These are phyloP conservation scores for Candida tunisiensis DNA, from an alignment of 1,139 yeast genomes.

Conservation along the genomic window DNA sequence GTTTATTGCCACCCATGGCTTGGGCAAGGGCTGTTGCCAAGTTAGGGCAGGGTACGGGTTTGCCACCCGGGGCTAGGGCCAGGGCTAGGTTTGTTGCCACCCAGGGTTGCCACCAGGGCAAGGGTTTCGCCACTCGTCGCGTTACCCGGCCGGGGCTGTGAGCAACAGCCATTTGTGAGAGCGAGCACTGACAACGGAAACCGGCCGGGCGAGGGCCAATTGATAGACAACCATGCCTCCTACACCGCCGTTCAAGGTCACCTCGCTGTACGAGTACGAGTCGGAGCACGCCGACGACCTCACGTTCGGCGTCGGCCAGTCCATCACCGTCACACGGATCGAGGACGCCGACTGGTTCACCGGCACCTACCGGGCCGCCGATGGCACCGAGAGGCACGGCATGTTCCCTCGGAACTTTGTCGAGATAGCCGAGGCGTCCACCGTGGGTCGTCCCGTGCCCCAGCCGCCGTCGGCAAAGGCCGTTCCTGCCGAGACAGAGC, in stretches of 20 bases:
- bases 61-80: too few relatives aligned
- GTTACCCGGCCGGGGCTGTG: too few relatives aligned
- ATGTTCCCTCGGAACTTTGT: conserved; percentile 87
- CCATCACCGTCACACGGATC: conserved; percentile 53
- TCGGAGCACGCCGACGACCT: conserved; percentile 81
- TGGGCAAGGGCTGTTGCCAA: too few relatives aligned
- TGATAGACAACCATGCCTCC: too few relatives aligned
- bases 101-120: too few relatives aligned
- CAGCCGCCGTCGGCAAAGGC: conserved; percentile 5
- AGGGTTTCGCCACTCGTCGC: too few relatives aligned
- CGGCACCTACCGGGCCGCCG: conserved; percentile 38
- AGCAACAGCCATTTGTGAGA: too few relatives aligned
- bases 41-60: too few relatives aligned
- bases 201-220: too few relatives aligned
- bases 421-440: conserved; percentile 12
- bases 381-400: conserved; percentile 33
- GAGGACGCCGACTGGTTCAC: conserved; percentile 89
- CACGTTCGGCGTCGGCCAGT: conserved; percentile 46
- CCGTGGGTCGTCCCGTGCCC: conserved; percentile 5
- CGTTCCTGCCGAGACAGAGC: conserved; percentile 4
- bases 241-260: conserved; percentile 46
- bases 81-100: too few relatives aligned
- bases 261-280: conserved; percentile 52
- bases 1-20: too few relatives aligned
- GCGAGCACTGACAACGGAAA: too few relatives aligned